Evolutionary conservation across 495 filamentous ascomycete species (phyloP).

Genomic region (Xylaria nigripes): DNA sequence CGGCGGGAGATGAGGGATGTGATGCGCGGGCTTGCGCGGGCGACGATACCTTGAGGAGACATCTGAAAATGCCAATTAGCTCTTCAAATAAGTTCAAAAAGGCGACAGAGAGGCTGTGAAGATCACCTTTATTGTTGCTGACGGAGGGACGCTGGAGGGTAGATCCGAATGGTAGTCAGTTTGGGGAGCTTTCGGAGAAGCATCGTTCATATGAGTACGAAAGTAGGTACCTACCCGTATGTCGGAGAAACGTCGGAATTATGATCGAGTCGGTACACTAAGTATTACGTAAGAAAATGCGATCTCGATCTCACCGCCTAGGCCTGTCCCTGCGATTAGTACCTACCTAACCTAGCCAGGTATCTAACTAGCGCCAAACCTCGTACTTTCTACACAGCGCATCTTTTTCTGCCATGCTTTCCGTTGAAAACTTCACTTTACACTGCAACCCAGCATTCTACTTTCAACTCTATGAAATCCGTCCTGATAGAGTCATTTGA

Average conservation of each 20-base stretch:
- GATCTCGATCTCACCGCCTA: conserved; percentile 6
- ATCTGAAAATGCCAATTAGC: conserved; percentile 52
- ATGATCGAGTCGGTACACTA: not conserved
- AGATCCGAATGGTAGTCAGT: conserved; percentile 9
- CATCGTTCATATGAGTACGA: not conserved
- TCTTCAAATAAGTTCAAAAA: not conserved
- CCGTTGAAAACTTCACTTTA: not conserved
- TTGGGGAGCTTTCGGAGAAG: not conserved
- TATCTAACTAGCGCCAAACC: not conserved
- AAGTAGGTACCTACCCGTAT: not conserved
- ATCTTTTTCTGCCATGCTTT: conserved; percentile 20
- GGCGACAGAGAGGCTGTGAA: not conserved
- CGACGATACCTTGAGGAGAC: conserved; percentile 63
- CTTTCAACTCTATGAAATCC: too few relatives aligned
- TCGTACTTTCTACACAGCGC: not conserved
- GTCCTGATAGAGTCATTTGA: not conserved
- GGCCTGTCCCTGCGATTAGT: not conserved
- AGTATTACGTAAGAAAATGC: not conserved
- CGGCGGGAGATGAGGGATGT: conserved; percentile 70
- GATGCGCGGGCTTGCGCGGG: conserved; percentile 53
- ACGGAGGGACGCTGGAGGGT: conserved; percentile 11
- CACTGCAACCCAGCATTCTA: too few relatives aligned
- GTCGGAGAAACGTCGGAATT: not conserved
- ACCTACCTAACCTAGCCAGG: too few relatives aligned
- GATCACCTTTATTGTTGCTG: conserved; percentile 11